Conservation (phyloP, 805 yeast genomes). For the Lachancea meyersii region DNA sequence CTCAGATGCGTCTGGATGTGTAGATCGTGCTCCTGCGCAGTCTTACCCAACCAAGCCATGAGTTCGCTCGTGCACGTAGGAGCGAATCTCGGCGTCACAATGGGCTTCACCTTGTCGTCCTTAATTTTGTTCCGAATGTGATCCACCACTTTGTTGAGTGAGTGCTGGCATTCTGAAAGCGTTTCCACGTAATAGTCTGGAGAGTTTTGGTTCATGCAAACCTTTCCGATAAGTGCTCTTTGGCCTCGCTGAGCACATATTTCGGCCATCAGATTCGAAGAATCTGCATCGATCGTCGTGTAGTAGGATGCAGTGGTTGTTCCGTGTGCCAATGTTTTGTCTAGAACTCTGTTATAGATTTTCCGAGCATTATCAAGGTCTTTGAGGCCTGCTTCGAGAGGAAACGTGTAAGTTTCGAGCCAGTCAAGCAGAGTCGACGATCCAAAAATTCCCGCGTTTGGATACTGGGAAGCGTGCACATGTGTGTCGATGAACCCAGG, state of each 20-base stretch:
- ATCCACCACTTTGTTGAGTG: constrained; percentile 51
- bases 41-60: constrained; percentile 55
- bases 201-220: constrained; percentile 84
- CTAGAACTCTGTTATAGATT: constrained; percentile 64
- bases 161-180: constrained; percentile 44
- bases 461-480: constrained; percentile 80
- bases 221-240: constrained; percentile 86
- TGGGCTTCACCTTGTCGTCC: constrained; percentile 55
- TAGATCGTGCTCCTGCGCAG: constrained; percentile 43
- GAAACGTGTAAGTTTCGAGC: constrained; percentile 84
- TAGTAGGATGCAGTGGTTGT: constrained; percentile 91
- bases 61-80: constrained; percentile 71
- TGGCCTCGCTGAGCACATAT: constrained; percentile 64
- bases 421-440: constrained; percentile 81
- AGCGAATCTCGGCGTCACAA: constrained; percentile 90
- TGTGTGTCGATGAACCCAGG: constrained; percentile 84
- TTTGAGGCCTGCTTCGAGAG: constrained; percentile 66
- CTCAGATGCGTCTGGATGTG: constrained; percentile 89
- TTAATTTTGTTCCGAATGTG: constrained; percentile 51
- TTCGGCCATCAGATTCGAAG: constrained; percentile 73
- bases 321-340: constrained; percentile 66
- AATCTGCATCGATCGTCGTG: constrained; percentile 76
- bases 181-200: constrained; percentile 66
- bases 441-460: constrained; percentile 78
- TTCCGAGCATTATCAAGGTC: constrained; percentile 48